Evolutionary conservation across 371 early-diverging fungal genomes (phyloP), one percentile per base, ranked within the genome.

Genomic region (Mucor indicus): DNA sequence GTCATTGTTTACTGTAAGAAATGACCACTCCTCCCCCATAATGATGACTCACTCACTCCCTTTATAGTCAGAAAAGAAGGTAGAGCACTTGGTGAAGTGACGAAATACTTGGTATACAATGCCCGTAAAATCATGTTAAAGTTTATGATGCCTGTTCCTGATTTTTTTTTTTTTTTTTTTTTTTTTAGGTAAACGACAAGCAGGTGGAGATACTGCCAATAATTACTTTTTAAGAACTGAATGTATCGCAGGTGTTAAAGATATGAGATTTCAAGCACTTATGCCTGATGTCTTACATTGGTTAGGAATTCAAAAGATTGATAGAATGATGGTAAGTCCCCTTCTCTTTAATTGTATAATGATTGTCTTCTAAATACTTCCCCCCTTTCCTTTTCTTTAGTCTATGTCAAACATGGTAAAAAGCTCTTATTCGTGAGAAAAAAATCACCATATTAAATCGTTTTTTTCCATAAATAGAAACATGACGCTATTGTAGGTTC

Each of bases 201-300:
- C 80, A 31, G 93, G 90, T 24, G 95, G 96, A 30, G 97, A 96
- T 56, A 89, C 91, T 1, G 97, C 97, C 0, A 81, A 78, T 22
- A 85, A 84, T 32, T 95, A 96, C 77, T 96, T 96, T 62, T 67
- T 86, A 56, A 79, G 95, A 25, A 96, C 95, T 1, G 94, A 96
- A 62, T 86, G 86, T 59, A 86, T 96, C 59, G 97, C 97, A 11
- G 97, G 97, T 21, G 97, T 96, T 38, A 95, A 96, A 74, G 97
- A 96, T 59, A 92, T 94, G 92, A 79, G 97, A 13, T 96, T 95
- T 90, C 97, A 96, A 62, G 95, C 95, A 4, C 67, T 95, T 49
- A 96, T 96, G 97, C 97, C 97, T 12, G 97, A 96, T 65, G 93
- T 95, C 4, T 71, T 96, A 58, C 97, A 96, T 56, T 96, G 97